These are phyloP conservation scores for Asterochloris erici DNA, from an alignment of 139 green algal species.

Conservation along the genomic window DNA sequence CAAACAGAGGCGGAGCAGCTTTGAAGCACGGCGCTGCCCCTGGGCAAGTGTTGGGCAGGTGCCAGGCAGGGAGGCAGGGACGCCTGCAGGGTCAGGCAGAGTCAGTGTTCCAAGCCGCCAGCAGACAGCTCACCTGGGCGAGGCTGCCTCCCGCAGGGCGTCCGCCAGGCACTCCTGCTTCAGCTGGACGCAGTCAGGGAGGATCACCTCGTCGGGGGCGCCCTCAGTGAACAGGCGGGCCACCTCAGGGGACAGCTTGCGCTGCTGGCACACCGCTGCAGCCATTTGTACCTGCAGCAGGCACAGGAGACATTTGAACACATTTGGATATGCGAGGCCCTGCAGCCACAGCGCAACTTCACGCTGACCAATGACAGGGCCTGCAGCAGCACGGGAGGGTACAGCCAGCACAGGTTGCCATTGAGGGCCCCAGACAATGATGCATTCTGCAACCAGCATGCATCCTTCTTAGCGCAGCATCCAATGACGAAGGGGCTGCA, in stretches of 20 bases:
- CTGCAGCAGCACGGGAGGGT: no score
- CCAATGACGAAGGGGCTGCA: no score
- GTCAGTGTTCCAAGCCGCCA: no score
- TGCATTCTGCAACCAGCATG: no score
- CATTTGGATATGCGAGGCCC: neutral
- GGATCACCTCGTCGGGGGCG: constrained; percentile 38
- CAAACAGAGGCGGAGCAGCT: no score
- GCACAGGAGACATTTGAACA: neutral
- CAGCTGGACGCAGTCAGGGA: constrained; percentile 59
- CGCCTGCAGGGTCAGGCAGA: no score
- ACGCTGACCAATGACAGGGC: neutral
- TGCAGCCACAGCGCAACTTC: neutral
- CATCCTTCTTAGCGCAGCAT: no score
- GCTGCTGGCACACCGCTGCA: constrained; percentile 31
- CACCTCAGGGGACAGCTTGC: constrained; percentile 39
- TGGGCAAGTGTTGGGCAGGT: no score
- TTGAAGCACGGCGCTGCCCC: no score
- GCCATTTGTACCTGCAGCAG: constrained; percentile 37
- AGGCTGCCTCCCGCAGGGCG: constrained; percentile 19
- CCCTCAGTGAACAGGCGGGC: constrained; percentile 41
- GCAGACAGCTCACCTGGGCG: constrained; percentile 2
- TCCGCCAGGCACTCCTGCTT: constrained; percentile 34
- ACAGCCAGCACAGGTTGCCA: no score
- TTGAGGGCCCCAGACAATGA: no score
- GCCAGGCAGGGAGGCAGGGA: no score